Conservation (phyloP, 129 eudicot genomes). For the Heracleum sosnowskyi region DNA sequence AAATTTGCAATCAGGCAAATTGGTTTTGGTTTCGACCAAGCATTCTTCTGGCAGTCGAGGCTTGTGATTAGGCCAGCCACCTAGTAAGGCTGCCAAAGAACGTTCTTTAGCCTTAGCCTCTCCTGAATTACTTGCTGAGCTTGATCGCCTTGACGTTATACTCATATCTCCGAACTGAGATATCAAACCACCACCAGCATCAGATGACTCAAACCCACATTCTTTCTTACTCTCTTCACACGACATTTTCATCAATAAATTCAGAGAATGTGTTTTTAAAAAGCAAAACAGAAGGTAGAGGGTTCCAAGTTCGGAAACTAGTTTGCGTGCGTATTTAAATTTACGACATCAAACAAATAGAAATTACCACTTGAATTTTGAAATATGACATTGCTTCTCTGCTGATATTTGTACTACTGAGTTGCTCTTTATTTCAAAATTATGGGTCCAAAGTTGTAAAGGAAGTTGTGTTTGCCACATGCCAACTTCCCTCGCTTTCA, state of each 20-base stretch:
- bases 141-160: slow-evolving; percentile 28
- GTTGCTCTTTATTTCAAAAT: not conserved
- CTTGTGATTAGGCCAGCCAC: slow-evolving; percentile 57
- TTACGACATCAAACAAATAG: not conserved
- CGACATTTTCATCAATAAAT: slow-evolving; percentile 27
- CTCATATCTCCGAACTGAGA: slow-evolving; percentile 10
- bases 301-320: not conserved
- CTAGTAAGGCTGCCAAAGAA: slow-evolving; percentile 43
- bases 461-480: not conserved
- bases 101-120: slow-evolving; percentile 18
- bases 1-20: slow-evolving; percentile 21
- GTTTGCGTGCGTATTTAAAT: not conserved
- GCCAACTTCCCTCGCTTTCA: slow-evolving; percentile 3
- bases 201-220: slow-evolving; percentile 30
- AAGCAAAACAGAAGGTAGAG: not conserved
- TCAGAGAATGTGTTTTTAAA: not conserved
- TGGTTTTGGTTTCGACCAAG: slow-evolving; percentile 19
- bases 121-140: slow-evolving; percentile 25
- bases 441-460: not conserved
- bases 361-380: not conserved
- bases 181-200: slow-evolving; percentile 19
- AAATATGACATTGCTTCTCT: not conserved
- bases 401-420: not conserved
- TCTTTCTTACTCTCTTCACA: slow-evolving; percentile 18
- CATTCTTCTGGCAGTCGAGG: slow-evolving; percentile 33